Evolutionary conservation across 2,329 filamentous ascomycete species (phyloP).

Genomic region (Orbilia quercus): DNA sequence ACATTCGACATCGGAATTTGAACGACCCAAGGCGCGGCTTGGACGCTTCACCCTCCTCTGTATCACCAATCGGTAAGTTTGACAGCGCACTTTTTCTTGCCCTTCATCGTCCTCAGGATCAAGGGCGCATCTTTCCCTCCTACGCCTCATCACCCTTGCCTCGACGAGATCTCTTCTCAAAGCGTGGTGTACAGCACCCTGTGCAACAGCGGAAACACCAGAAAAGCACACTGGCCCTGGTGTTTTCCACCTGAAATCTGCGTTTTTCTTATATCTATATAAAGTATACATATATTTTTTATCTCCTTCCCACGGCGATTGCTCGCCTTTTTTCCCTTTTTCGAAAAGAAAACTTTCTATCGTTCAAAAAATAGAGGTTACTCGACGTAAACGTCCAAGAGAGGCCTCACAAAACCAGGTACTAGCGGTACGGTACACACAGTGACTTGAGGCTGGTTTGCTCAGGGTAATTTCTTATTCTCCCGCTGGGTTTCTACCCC

Average conservation of each 20-base stretch:
- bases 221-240: conserved; percentile 7
- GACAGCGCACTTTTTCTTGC: conserved; percentile 36
- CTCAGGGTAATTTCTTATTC: conserved; percentile 36
- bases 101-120: conserved; percentile 21
- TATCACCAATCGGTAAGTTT: conserved; percentile 45
- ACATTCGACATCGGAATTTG: conserved; percentile 25
- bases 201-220: conserved; percentile 36
- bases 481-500: conserved; percentile 21
- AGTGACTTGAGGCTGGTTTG: conserved; percentile 55
- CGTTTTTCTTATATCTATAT: too few species aligned
- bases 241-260: conserved; percentile 12
- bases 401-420: conserved; percentile 53
- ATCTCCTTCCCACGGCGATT: background rate
- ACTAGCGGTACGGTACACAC: conserved; percentile 39
- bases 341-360: conserved; percentile 1
- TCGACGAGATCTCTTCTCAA: conserved; percentile 50
- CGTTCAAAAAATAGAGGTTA: conserved; percentile 3
- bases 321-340: too few species aligned
- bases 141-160: conserved; percentile 54
- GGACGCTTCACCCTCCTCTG: background rate
- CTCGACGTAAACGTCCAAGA: conserved; percentile 26
- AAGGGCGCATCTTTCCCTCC: conserved; percentile 53
- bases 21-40: conserved; percentile 34
- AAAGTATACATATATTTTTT: too few species aligned
- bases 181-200: conserved; percentile 40